Percentiles rank a stretch among this genome's conserved stretches.
Conservation (phyloP, 1,139 yeast species). For the Nakaseomyces uthaithaninus region DNA sequence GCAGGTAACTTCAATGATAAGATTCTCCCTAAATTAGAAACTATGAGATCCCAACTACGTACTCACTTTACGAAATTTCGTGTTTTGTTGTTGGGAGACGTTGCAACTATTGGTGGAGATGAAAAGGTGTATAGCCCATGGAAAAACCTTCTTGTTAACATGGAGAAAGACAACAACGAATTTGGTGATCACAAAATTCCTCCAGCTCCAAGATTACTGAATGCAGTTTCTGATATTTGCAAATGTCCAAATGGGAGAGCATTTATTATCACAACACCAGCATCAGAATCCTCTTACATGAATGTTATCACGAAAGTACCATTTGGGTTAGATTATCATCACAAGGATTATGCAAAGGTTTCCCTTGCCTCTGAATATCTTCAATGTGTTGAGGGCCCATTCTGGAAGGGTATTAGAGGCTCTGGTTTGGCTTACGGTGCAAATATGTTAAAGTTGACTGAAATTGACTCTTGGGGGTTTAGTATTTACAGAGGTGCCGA, state of each 20-base stretch:
- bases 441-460: constrained; percentile 48
- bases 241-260: constrained; percentile 47
- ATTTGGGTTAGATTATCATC: constrained; percentile 43
- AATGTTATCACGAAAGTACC: constrained; percentile 56
- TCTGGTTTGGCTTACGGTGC: constrained; percentile 94
- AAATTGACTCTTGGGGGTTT: constrained; percentile 60
- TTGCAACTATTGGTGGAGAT: constrained; percentile 29
- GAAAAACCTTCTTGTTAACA: constrained; percentile 37
- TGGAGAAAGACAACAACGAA: constrained; percentile 10
- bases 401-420: constrained; percentile 95
- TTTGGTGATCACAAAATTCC: constrained; percentile 17
- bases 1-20: constrained; percentile 33
- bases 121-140: constrained; percentile 39
- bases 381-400: constrained; percentile 90
- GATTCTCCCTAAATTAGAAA: constrained; percentile 49
- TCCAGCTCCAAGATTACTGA: constrained; percentile 46
- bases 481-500: constrained; percentile 80
- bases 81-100: constrained; percentile 64
- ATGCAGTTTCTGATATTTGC: constrained; percentile 54
- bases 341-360: constrained; percentile 63
- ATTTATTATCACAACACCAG: constrained; percentile 64
- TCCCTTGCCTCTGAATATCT: constrained; percentile 69
- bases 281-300: constrained; percentile 80
- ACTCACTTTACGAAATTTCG: constrained; percentile 51
- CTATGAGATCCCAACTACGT: constrained; percentile 50